These are phyloP conservation scores for Amanita fuliginea DNA, from an alignment of 768 basidiomycete species.

Conservation along the genomic window DNA sequence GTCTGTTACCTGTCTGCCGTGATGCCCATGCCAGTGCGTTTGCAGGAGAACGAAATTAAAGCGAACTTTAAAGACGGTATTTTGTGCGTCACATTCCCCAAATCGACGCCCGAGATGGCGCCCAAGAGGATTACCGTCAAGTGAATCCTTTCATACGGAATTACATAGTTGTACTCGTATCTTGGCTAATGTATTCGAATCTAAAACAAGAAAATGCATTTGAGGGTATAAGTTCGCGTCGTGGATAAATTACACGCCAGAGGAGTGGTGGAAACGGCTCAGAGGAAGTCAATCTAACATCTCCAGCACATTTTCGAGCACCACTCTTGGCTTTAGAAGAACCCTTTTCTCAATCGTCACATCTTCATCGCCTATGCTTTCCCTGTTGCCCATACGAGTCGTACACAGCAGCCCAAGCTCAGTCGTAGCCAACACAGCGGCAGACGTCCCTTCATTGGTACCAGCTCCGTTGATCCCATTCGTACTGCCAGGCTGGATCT, in stretches of 20 bases:
- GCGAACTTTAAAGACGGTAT: slow-evolving; percentile 3
- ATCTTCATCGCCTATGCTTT: slow-evolving; percentile 18
- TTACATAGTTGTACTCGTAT: no score
- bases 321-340: slow-evolving; percentile 63
- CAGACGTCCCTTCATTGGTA: slow-evolving; percentile 44
- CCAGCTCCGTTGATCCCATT: slow-evolving; percentile 32
- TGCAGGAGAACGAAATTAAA: slow-evolving; percentile 4
- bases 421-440: slow-evolving; percentile 55
- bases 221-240: no score
- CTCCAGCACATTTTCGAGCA: slow-evolving; percentile 57
- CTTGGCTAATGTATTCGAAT: neutral
- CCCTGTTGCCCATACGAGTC: slow-evolving; percentile 29
- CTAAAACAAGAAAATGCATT: neutral
- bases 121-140: slow-evolving; percentile 1
- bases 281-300: slow-evolving; percentile 20
- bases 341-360: slow-evolving; percentile 44
- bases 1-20: neutral
- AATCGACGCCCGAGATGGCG: slow-evolving; percentile 4
- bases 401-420: slow-evolving; percentile 63
- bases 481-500: neutral
- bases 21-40: neutral
- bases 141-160: neutral
- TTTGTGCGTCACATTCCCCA: slow-evolving; percentile 7
- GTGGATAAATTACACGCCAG: no score
- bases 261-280: no score